Evolutionary conservation across 192 early-diverging fungal species (phyloP), one percentile per base, ranked within the genome.

Genomic region (Coemansia sp.): DNA sequence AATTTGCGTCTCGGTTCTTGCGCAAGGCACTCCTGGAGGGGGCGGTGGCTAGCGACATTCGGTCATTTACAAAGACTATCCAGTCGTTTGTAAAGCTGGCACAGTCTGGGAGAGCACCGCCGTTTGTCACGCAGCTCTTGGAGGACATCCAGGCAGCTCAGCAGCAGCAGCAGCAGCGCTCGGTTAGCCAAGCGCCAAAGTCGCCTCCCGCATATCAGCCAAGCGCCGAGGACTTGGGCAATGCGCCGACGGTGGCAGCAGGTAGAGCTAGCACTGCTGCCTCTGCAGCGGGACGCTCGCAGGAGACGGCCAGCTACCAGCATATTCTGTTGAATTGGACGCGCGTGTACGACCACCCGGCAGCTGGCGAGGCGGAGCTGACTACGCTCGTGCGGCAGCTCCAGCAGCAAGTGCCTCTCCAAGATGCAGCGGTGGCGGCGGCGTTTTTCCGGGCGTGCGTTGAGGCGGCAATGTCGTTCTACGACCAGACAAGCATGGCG

Each of bases 361-460:
- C 74, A 4, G 79, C 75, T 11, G 79, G 82, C 33, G 86, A 85
- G n/a, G 57, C 66, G 0, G 78, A 84, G 68, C 65, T 80, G 29
- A 66, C 78, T 5, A 78, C 79, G 59, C 80, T 86, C 74, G 76
- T 85, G 15, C 70, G 71, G 47, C 86, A 94, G 85, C 85, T 97
- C 40, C 89, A 90, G 72, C 86, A 91, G 70, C 89, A 92, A 47
- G 90, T 91, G 27, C 90, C 94, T 5, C 83, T 96, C 38, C 87
- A 91, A 67, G 89, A 87, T 29, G 91, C 94, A 22, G 88, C 90
- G 36, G 88, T 91, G 3, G 91, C 91, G 0, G 91, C 95, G 3
- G 77, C 94, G 68, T 99, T 99, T 79, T 97, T 97, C 86, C 87
- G 96, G 9, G 89, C 94, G 9, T 94, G 93, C 78, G 92, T 93